Percentiles rank a stretch among this genome's conserved stretches.
Conservation (phyloP, 2,329 filamentous ascomycete species). For the Neofusicoccum parvum region DNA sequence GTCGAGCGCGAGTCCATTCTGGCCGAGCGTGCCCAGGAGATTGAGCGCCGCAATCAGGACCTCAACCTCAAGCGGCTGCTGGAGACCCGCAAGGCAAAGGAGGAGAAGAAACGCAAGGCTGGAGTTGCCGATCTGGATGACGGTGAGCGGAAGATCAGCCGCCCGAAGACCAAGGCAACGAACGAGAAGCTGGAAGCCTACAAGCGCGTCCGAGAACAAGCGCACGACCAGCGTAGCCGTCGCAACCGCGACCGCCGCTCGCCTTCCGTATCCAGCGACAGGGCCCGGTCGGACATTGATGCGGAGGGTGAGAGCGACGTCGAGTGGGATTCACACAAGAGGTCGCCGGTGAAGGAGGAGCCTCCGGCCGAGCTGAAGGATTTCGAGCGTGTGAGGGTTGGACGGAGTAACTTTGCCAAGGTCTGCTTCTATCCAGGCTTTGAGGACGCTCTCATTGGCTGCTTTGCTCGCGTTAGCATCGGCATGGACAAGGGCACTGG, state of each 20-base stretch:
- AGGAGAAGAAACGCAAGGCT: conserved; percentile 74
- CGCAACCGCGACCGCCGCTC: conserved; percentile 25
- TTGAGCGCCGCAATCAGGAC: conserved; percentile 81
- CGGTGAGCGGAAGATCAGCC: conserved; percentile 66
- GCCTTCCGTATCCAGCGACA: conserved; percentile 38
- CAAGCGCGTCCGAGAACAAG: conserved; percentile 63
- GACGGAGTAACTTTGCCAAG: conserved; percentile 82
- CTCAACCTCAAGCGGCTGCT: conserved; percentile 63
- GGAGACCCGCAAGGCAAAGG: conserved; percentile 67
- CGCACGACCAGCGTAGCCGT: conserved; percentile 57
- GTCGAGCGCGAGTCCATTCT: conserved; percentile 89
- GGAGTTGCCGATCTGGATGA: conserved; percentile 79
- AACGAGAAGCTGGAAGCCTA: conserved; percentile 76
- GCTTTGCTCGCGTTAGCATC: conserved; percentile 82
- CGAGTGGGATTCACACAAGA: conserved; percentile 65
- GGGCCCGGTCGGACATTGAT: conserved; percentile 59
- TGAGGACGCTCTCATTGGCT: conserved; percentile 76
- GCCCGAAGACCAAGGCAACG: conserved; percentile 54
- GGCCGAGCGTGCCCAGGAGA: conserved; percentile 81
- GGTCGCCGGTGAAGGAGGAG: conserved; percentile 60
- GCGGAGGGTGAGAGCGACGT: conserved; percentile 76
- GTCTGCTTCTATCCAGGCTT: conserved; percentile 95
- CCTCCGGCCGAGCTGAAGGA: conserved; percentile 75
- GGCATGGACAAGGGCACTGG: conserved; percentile 74
- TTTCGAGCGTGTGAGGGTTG: conserved; percentile 80